phyloP scores from a whole-genome alignment of 306 rosid species.

The Castanopsis chinensis region DNA sequence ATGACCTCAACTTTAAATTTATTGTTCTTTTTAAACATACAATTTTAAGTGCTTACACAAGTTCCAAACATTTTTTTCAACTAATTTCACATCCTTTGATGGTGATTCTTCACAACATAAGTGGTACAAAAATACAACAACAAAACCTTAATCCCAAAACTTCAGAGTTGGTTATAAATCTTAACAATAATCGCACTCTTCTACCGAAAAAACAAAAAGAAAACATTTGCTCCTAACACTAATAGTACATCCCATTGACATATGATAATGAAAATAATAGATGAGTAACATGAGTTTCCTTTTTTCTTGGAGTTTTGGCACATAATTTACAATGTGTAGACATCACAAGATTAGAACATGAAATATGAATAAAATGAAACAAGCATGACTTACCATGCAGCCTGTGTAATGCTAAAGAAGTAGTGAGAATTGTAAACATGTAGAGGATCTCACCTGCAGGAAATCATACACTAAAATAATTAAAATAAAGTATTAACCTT shows the following conservation, averaged over 20 bases:
- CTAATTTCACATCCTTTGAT: too few species aligned
- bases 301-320: background rate
- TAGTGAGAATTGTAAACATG: constrained; percentile 72
- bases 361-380: background rate
- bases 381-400: constrained; percentile 67
- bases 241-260: too few species aligned
- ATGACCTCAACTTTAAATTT: background rate
- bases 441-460: background rate
- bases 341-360: background rate
- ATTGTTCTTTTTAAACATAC: background rate
- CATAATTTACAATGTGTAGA: background rate
- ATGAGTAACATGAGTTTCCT: background rate
- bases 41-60: background rate
- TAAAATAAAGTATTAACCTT: background rate
- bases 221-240: background rate
- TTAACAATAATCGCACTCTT: background rate
- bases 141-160: too few species aligned
- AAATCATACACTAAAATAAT: background rate
- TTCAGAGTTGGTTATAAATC: too few species aligned
- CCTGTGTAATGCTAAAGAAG: constrained; percentile 78
- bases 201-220: background rate
- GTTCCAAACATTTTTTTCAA: background rate
- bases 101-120: too few species aligned
- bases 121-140: too few species aligned
- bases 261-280: background rate